A percentile compares a stretch with the other conserved stretches of the same genome.
These are phyloP conservation scores for Fragilariopsis cylindrus DNA, from an alignment of 108 stramenopile genomes.

Conservation along the genomic window DNA sequence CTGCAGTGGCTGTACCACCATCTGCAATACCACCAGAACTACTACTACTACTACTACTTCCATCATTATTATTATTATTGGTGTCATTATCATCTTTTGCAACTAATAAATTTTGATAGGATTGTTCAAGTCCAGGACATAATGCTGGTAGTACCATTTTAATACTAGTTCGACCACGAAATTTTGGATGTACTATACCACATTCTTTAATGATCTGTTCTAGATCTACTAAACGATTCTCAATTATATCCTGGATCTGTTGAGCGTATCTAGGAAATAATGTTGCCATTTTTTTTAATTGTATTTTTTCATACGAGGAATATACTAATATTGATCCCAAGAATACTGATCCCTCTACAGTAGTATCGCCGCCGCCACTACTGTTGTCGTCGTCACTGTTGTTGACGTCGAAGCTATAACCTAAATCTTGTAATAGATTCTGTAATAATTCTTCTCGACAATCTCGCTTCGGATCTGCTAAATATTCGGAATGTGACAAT, in stretches of 20 bases:
- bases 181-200: neutral
- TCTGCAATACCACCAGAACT: slow-evolving; percentile 1
- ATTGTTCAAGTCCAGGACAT: slow-evolving; percentile 1
- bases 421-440: neutral
- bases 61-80: no score
- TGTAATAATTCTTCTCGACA: slow-evolving; percentile 8
- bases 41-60: no score
- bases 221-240: slow-evolving; percentile 10
- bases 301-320: slow-evolving; percentile 12
- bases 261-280: neutral
- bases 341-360: neutral
- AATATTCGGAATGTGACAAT: neutral
- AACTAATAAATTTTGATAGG: neutral
- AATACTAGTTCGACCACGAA: slow-evolving; percentile 7
- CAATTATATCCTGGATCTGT: neutral
- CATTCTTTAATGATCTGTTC: slow-evolving; percentile 2
- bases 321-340: neutral
- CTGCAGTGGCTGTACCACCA: neutral
- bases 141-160: slow-evolving; percentile 10
- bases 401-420: neutral
- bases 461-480: slow-evolving; percentile 3
- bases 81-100: neutral
- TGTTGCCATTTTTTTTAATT: neutral
- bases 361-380: no score
- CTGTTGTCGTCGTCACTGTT: neutral